phyloP scores from a whole-genome alignment of 129 eudicot species.

The Smallanthus sonchifolius region DNA sequence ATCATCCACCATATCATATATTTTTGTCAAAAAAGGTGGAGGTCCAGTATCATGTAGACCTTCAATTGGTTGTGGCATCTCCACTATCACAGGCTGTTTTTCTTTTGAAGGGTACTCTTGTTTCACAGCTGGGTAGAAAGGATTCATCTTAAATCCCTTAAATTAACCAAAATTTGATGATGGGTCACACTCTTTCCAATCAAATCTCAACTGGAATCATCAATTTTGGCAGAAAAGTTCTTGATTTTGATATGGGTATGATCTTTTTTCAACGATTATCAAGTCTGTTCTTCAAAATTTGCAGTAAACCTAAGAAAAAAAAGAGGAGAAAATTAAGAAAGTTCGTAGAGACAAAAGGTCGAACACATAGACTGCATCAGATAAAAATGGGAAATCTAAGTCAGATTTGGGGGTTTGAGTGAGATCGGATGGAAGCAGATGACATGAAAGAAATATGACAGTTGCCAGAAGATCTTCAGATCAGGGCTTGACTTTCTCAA shows the following conservation, averaged over 20 bases:
- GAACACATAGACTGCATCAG: constrained; percentile 18
- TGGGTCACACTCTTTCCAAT: constrained; percentile 17
- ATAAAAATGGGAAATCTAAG: constrained; percentile 7
- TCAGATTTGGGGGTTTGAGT: constrained; percentile 13
- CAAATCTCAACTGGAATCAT: constrained; percentile 20
- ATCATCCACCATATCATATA: constrained; percentile 79
- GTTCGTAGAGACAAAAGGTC: constrained; percentile 15
- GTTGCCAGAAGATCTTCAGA: constrained; percentile 25
- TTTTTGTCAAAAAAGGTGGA: constrained; percentile 79
- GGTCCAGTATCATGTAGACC: constrained; percentile 64
- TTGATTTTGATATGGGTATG: background rate
- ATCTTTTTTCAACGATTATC: background rate
- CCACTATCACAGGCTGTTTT: constrained; percentile 12
- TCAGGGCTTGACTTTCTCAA: constrained; percentile 36
- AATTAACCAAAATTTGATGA: background rate
- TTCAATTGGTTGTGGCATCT: constrained; percentile 64
- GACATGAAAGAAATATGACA: constrained; percentile 22
- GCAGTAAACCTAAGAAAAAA: background rate
- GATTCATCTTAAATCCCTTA: constrained; percentile 39
- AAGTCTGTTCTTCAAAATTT: constrained; percentile 5
- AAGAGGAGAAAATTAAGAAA: background rate
- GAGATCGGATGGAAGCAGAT: constrained; percentile 7
- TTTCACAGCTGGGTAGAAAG: constrained; percentile 40
- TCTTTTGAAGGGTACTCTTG: constrained; percentile 49
- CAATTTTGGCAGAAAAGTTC: background rate